These are phyloP conservation scores for Saccharum hybrid DNA, from an alignment of 202 grass and related monocot species.

Conservation along the genomic window DNA sequence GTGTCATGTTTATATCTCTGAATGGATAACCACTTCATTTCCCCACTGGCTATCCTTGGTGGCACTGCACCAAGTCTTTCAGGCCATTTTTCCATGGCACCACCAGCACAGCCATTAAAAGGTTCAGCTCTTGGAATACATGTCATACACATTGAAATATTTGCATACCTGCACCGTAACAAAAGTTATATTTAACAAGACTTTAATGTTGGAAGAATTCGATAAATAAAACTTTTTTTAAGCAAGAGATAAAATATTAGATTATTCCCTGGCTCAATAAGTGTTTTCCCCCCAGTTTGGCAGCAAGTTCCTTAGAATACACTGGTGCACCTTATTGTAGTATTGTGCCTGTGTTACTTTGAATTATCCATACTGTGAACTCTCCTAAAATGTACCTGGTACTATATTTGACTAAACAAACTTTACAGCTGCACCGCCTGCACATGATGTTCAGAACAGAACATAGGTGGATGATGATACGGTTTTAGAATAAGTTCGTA, in stretches of 20 bases:
- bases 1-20: conserved; percentile 59
- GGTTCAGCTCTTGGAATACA: conserved; percentile 61
- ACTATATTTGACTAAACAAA: conserved; percentile 21
- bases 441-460: conserved; percentile 30
- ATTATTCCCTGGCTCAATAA: conserved; percentile 18
- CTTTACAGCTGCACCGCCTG: background rate
- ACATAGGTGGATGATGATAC: background rate
- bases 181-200: background rate
- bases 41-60: conserved; percentile 64
- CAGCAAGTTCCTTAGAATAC: conserved; percentile 23
- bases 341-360: background rate
- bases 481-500: background rate
- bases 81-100: conserved; percentile 74
- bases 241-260: conserved; percentile 10
- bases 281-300: background rate
- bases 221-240: background rate
- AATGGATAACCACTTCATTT: conserved; percentile 54
- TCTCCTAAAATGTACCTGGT: background rate
- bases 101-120: conserved; percentile 52
- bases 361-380: background rate
- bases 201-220: conserved; percentile 17
- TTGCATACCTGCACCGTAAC: conserved; percentile 63
- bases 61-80: conserved; percentile 66
- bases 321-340: conserved; percentile 2
- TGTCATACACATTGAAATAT: conserved; percentile 69